Conservation (phyloP, 768 basidiomycete species). For the Sistotremastrum suecicum region DNA sequence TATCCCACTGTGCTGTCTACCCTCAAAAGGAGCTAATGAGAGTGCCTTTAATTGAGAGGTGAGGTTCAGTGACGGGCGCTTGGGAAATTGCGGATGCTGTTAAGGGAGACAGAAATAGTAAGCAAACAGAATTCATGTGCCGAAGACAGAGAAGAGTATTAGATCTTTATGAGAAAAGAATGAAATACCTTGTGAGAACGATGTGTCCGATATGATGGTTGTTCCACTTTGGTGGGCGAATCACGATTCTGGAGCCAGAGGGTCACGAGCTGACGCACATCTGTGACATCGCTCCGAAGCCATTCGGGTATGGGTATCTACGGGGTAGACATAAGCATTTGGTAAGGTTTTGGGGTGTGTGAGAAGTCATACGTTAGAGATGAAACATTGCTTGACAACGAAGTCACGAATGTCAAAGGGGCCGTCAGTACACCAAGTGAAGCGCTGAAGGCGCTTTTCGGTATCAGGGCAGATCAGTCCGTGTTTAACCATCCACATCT, state of each 20-base stretch:
- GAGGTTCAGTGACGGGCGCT: conserved; percentile 41
- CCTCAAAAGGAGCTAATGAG: conserved; percentile 60
- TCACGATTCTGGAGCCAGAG: conserved; percentile 20
- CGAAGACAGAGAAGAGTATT: too few relatives aligned
- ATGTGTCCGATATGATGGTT: too few relatives aligned
- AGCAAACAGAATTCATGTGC: background rate
- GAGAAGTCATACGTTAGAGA: conserved; percentile 42
- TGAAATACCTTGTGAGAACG: too few relatives aligned
- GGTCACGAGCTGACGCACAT: conserved; percentile 51
- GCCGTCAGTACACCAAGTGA: conserved; percentile 77
- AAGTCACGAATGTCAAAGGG: conserved; percentile 78
- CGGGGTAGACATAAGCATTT: conserved; percentile 3
- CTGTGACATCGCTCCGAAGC: conserved; percentile 60
- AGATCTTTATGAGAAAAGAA: too few relatives aligned
- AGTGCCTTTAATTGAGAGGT: conserved; percentile 63
- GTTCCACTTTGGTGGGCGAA: too few relatives aligned
- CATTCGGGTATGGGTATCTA: conserved; percentile 59
- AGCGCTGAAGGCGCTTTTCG: conserved; percentile 42
- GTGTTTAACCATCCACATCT: conserved; percentile 54
- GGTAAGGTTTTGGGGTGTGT: conserved; percentile 4
- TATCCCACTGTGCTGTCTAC: conserved; percentile 78
- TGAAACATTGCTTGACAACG: conserved; percentile 80
- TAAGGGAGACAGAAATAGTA: background rate
- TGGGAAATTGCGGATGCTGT: conserved; percentile 8
- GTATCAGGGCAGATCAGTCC: conserved; percentile 49